phyloP scores from a whole-genome alignment of 2,329 filamentous ascomycete genomes.

The Stachybotrys elegans region DNA sequence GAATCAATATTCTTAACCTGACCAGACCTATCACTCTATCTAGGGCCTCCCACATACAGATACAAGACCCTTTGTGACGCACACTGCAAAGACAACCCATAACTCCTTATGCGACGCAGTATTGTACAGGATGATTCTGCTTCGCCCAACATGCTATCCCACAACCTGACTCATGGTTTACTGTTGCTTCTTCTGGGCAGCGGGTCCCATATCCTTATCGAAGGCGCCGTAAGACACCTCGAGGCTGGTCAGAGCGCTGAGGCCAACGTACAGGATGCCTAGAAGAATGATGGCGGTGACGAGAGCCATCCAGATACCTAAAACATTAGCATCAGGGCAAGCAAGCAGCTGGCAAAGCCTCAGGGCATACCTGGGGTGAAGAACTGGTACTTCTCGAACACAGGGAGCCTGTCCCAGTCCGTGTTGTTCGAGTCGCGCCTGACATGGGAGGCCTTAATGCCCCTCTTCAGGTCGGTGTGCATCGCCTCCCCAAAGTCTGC shows the following conservation, averaged over 20 bases:
- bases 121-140: slow-evolving; percentile 8
- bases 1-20: no score
- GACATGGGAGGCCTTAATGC: slow-evolving; percentile 22
- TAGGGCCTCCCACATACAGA: no score
- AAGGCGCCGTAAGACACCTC: slow-evolving; percentile 93
- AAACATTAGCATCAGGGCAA: slow-evolving; percentile 6
- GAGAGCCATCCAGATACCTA: slow-evolving; percentile 86
- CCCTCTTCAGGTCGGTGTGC: slow-evolving; percentile 71
- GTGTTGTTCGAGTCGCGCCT: slow-evolving; percentile 34
- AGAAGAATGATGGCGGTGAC: slow-evolving; percentile 66
- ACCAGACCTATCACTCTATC: no score
- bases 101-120: slow-evolving; percentile 13
- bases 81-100: slow-evolving; percentile 3
- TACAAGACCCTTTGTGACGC: neutral
- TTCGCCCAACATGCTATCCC: neutral
- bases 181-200: slow-evolving; percentile 71
- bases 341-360: no score
- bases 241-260: slow-evolving; percentile 72
- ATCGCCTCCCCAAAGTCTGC: slow-evolving; percentile 56
- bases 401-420: slow-evolving; percentile 38
- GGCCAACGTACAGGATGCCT: slow-evolving; percentile 71
- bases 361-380: slow-evolving; percentile 68
- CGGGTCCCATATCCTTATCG: slow-evolving; percentile 91
- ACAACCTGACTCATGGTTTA: slow-evolving; percentile 14
- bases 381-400: slow-evolving; percentile 94